Percentiles rank a stretch among this genome's conserved stretches.
These are phyloP conservation scores for Lasiosphaeriaceae sp. DNA, from an alignment of 495 filamentous ascomycete genomes.

Conservation along the genomic window DNA sequence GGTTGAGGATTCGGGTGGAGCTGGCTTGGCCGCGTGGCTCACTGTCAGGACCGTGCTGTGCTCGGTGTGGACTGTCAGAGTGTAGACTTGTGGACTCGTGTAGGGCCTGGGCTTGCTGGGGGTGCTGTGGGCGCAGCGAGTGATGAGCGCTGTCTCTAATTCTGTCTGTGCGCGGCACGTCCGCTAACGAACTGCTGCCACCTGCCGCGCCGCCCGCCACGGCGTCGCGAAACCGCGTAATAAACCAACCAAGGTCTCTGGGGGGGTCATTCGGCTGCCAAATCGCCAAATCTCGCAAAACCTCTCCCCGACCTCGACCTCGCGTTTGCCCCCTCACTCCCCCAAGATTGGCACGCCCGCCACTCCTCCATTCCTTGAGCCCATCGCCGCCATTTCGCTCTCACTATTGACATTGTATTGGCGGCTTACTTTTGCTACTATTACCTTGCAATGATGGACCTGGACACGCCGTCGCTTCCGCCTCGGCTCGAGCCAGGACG, in stretches of 20 bases:
- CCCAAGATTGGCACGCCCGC: conserved; percentile 12
- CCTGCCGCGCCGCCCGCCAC: conserved; percentile 9
- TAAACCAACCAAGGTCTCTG: conserved; percentile 14
- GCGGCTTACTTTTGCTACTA: not conserved
- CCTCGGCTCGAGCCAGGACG: conserved; percentile 25
- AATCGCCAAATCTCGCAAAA: conserved; percentile 30
- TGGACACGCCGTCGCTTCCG: conserved; percentile 20
- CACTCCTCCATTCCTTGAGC: conserved; percentile 5
- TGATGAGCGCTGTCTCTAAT: not conserved
- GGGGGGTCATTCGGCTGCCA: conserved; percentile 5
- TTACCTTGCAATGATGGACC: conserved; percentile 21
- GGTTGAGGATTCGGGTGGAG: not conserved
- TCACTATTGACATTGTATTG: not conserved
- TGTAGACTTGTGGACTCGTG: not conserved
- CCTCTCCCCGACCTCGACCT: conserved; percentile 7
- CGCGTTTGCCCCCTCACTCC: not conserved
- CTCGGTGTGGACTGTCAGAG: not conserved
- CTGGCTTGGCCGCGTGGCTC: conserved; percentile 17
- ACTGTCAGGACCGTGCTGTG: conserved; percentile 12
- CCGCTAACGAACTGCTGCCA: conserved; percentile 12
- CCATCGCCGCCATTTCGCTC: conserved; percentile 10
- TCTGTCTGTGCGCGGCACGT: conserved; percentile 17
- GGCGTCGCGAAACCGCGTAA: conserved; percentile 35
- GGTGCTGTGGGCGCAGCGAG: not conserved
- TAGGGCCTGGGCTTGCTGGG: not conserved